Evolutionary conservation across 495 filamentous ascomycete genomes (phyloP).

Genomic region (Aspergillus nanangensis): DNA sequence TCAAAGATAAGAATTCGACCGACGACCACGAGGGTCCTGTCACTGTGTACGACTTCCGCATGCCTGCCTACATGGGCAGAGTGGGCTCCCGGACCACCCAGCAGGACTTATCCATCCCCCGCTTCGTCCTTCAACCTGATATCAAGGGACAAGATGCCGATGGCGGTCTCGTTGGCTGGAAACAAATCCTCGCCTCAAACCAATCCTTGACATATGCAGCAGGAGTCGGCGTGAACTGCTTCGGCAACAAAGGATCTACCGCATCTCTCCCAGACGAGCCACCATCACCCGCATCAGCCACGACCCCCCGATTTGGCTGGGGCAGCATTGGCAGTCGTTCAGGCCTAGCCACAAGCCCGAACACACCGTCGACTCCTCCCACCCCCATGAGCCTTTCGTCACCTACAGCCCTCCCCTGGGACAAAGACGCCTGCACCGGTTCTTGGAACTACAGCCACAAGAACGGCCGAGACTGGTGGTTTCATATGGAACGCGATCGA

Average conservation of each 20-base stretch:
- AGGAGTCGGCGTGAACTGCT: slow-evolving; percentile 36
- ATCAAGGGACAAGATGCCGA: slow-evolving; percentile 39
- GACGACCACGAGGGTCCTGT: slow-evolving; percentile 30
- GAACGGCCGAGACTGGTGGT: slow-evolving; percentile 46
- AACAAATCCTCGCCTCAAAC: slow-evolving; percentile 39
- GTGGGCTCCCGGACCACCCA: slow-evolving; percentile 24
- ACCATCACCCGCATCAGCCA: slow-evolving; percentile 30
- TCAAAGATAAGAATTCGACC: slow-evolving; percentile 16
- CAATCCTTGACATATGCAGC: slow-evolving; percentile 38
- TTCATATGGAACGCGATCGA: slow-evolving; percentile 46
- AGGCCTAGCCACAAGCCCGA: slow-evolving; percentile 23
- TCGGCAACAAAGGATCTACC: slow-evolving; percentile 23
- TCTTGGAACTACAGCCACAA: slow-evolving; percentile 43
- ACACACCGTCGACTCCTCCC: slow-evolving; percentile 32
- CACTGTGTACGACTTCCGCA: slow-evolving; percentile 37
- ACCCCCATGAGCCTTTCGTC: slow-evolving; percentile 29
- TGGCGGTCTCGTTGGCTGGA: slow-evolving; percentile 43
- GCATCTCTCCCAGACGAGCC: slow-evolving; percentile 27
- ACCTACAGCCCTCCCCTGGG: slow-evolving; percentile 33
- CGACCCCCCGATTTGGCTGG: slow-evolving; percentile 35
- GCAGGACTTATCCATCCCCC: slow-evolving; percentile 33
- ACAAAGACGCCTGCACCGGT: slow-evolving; percentile 43
- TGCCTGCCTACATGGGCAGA: slow-evolving; percentile 44
- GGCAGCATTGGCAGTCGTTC: slow-evolving; percentile 35
- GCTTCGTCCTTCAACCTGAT: slow-evolving; percentile 42